Evolutionary conservation across 2,329 filamentous ascomycete species (phyloP).

Genomic region (Rhynchosporium secalis): DNA sequence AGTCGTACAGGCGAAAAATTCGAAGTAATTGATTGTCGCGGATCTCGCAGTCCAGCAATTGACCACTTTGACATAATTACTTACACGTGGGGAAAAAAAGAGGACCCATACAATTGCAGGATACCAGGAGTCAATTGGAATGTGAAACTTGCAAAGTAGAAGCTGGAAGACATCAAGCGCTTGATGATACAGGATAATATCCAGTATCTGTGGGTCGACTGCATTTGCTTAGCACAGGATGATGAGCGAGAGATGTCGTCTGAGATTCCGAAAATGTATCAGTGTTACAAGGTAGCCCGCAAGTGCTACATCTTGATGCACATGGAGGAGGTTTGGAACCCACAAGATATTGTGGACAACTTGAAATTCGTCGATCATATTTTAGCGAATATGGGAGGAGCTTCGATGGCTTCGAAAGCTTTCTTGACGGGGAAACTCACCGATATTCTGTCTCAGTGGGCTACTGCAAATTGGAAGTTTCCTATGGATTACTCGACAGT

Average conservation of each 20-base stretch:
- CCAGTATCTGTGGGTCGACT: slow-evolving; percentile 32
- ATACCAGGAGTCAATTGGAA: slow-evolving; percentile 24
- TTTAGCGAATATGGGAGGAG: slow-evolving; percentile 28
- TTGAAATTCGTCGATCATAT: slow-evolving; percentile 39
- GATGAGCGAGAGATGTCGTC: slow-evolving; percentile 23
- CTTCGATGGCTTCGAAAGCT: slow-evolving; percentile 33
- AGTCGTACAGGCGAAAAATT: slow-evolving; percentile 23
- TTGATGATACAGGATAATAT: slow-evolving; percentile 20
- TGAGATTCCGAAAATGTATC: slow-evolving; percentile 17
- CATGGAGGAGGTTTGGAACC: slow-evolving; percentile 39
- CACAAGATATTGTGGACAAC: slow-evolving; percentile 38
- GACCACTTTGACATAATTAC: slow-evolving; percentile 23
- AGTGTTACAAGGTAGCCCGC: slow-evolving; percentile 31
- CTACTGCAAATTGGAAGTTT: slow-evolving; percentile 15
- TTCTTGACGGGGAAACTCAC: slow-evolving; percentile 27
- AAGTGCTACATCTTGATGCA: slow-evolving; percentile 38
- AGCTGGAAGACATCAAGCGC: slow-evolving; percentile 27
- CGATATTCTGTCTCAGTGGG: slow-evolving; percentile 22
- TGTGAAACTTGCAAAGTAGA: slow-evolving; percentile 14
- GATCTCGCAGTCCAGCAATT: slow-evolving; percentile 6
- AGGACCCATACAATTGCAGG: slow-evolving; percentile 18
- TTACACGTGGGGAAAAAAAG: slow-evolving; percentile 22
- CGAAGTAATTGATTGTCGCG: slow-evolving; percentile 15
- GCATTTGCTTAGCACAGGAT: slow-evolving; percentile 33
- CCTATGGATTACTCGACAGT: slow-evolving; percentile 15